Percentiles rank a stretch among this genome's conserved stretches.
Conservation (phyloP, 2,329 filamentous ascomycete species). For the Teratosphaeria nubilosa region DNA sequence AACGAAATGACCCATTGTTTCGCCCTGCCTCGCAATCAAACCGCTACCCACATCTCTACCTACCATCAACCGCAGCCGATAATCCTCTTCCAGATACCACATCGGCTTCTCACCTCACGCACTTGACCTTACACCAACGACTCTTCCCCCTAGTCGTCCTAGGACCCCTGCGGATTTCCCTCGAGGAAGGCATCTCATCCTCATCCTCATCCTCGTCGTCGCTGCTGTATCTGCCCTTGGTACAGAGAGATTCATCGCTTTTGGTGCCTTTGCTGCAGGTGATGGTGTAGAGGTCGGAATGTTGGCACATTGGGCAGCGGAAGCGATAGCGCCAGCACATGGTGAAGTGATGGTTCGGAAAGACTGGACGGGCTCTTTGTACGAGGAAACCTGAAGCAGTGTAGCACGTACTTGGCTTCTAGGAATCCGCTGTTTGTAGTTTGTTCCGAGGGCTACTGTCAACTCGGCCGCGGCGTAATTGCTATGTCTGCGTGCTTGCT, state of each 20-base stretch:
- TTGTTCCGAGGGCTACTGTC: no score
- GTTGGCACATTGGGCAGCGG: not conserved
- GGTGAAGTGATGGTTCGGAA: not conserved
- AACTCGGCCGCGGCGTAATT: no score
- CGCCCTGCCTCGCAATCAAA: not conserved
- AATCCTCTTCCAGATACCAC: not conserved
- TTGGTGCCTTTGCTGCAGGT: not conserved
- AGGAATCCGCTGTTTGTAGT: no score
- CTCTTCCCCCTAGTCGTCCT: not conserved
- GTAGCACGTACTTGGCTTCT: not conserved
- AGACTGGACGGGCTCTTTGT: not conserved
- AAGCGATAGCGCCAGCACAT: not conserved
- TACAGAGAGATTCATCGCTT: not conserved
- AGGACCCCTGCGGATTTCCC: not conserved
- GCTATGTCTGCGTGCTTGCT: no score
- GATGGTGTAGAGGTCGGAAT: not conserved
- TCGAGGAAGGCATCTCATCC: not conserved
- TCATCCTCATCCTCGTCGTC: not conserved
- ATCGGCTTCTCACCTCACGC: not conserved
- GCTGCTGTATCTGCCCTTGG: not conserved
- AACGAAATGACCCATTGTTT: not conserved
- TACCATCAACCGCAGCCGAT: not conserved
- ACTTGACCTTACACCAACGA: not conserved
- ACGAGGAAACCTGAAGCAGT: no score
- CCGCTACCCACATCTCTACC: not conserved